Base-by-base conservation (phyloP, 371 early-diverging fungal species). In the Sporodiniella umbellata region DNA sequence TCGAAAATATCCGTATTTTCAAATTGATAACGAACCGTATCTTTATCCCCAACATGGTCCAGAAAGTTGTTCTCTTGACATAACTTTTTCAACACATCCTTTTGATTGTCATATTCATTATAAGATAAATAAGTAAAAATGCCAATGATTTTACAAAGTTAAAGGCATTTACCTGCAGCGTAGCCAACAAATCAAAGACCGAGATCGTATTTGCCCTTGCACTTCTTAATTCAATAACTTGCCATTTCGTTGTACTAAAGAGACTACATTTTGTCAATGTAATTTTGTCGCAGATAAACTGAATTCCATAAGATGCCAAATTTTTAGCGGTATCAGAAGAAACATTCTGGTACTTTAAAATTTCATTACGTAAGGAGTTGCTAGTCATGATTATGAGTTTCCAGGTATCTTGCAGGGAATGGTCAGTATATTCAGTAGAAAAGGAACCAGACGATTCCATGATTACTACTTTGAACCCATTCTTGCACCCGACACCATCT, bases 161-260 rank as follows among this genome's bases (percentile, higher is more conserved):
- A n/a, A 46, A 53, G 54, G 30, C 23, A 46, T 17, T 53, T 53
- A 12, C 54, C 53, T 55, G 49, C 4, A 55, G 42, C 28, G 49
- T 55, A 17, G 37, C 48, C 37, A 55, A 30, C 15, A 49, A 37
- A 17, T 55, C 49, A 30, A 55, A 55, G 14, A 55, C 15, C 43
- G 49, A 5, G 4, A 48, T 26, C 37, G 44, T 43, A 44, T 43
- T 44, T 4, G 23, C 35, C 24, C 48, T 54, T 48, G 43, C 56
- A 19, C 37, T 35, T 55, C 49, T 48, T 37, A 55, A 49, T 45
- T 55, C 49, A 48, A 48, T 26, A 28, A 55, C 26, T 28, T 49
- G 46, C 51, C 45, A 50, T 25, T 10, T 56, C 19, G n/a, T 50
- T 50, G 56, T 8, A 44, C 7, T 45, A 39, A 14, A 56, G 30